phyloP scores from a whole-genome alignment of 1,284 basidiomycete genomes.

The Sporisorium graminicola region DNA sequence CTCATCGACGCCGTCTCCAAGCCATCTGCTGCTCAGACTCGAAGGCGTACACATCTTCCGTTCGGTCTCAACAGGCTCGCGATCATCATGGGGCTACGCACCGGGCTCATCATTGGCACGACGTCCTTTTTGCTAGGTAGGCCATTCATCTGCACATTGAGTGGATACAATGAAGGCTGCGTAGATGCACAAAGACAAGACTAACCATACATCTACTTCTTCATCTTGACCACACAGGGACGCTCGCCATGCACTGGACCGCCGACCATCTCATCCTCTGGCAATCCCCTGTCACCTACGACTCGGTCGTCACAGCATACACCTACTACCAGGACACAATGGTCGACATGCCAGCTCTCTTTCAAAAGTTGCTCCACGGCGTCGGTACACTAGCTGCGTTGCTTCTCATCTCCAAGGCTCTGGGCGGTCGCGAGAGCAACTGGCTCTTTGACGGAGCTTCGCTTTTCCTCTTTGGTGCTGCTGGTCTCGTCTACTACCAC shows the following conservation, averaged over 20 bases:
- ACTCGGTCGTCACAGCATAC: slow-evolving; percentile 60
- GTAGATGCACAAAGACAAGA: too few relatives aligned
- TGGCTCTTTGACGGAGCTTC: slow-evolving; percentile 69
- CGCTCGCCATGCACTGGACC: slow-evolving; percentile 67
- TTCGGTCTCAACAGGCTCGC: neutral
- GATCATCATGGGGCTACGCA: slow-evolving; percentile 50
- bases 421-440: slow-evolving; percentile 65
- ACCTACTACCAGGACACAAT: slow-evolving; percentile 65
- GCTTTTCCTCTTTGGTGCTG: slow-evolving; percentile 67
- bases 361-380: slow-evolving; percentile 44
- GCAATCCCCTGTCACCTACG: slow-evolving; percentile 61
- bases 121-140: slow-evolving; percentile 66
- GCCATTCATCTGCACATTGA: neutral
- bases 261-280: slow-evolving; percentile 68
- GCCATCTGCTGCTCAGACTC: neutral
- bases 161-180: too few relatives aligned
- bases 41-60: neutral
- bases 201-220: neutral
- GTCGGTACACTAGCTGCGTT: slow-evolving; percentile 47
- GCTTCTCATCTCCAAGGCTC: slow-evolving; percentile 57
- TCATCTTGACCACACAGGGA: slow-evolving; percentile 35
- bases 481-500: slow-evolving; percentile 60
- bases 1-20: neutral
- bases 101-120: slow-evolving; percentile 51
- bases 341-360: slow-evolving; percentile 50